A percentile compares a stretch with the other conserved stretches of the same genome.
Evolutionary conservation across 805 yeast genomes (phyloP).

Genomic region (Kazachstania martiniae): DNA sequence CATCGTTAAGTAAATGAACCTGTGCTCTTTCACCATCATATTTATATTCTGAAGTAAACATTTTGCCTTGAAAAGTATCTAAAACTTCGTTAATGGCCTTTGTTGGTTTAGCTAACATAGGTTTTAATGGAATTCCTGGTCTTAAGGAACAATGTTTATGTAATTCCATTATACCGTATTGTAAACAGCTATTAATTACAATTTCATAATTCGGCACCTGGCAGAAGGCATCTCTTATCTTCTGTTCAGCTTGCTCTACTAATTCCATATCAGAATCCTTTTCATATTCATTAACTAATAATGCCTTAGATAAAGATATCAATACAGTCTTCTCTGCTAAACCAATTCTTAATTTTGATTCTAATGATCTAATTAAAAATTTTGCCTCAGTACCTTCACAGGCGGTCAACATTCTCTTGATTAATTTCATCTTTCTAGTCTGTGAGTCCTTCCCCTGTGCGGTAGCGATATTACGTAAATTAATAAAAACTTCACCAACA

Average conservation of each 20-base stretch:
- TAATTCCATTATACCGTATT: constrained; percentile 57
- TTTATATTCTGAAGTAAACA: constrained; percentile 91
- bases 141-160: constrained; percentile 59
- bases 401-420: constrained; percentile 75
- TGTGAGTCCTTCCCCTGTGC: constrained; percentile 78
- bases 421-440: constrained; percentile 60
- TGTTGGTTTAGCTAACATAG: constrained; percentile 97
- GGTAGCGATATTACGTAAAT: constrained; percentile 66
- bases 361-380: constrained; percentile 77
- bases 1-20: constrained; percentile 61
- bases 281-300: constrained; percentile 48
- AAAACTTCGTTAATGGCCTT: constrained; percentile 86
- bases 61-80: constrained; percentile 74
- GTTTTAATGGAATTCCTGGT: constrained; percentile 92
- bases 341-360: constrained; percentile 87
- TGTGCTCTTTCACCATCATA: constrained; percentile 98
- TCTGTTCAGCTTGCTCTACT: constrained; percentile 59
- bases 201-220: constrained; percentile 86
- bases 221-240: constrained; percentile 75
- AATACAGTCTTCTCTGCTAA: constrained; percentile 89
- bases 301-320: constrained; percentile 74
- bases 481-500: constrained; percentile 60
- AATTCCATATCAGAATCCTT: constrained; percentile 31
- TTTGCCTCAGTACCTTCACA: constrained; percentile 85
- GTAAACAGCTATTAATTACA: constrained; percentile 53